A percentile compares a stretch with the other conserved stretches of the same genome.
Conservation (phyloP, 176 grass and related monocot species). For the Cocos nucifera region DNA sequence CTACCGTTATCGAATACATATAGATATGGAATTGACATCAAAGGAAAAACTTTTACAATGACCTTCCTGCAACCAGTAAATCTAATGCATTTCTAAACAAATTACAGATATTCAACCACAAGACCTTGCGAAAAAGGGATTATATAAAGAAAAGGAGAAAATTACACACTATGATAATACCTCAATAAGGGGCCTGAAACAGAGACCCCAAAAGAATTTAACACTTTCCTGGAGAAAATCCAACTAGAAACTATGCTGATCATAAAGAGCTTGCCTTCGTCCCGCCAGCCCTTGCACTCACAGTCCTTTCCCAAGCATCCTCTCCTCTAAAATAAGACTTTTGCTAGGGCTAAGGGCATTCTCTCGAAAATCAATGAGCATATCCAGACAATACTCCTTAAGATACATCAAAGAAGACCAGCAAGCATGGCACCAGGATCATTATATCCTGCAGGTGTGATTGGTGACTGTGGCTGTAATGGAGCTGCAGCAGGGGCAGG, state of each 20-base stretch:
- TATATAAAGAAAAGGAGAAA: not conserved
- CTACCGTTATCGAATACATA: constrained; percentile 44
- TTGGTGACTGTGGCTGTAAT: constrained; percentile 43
- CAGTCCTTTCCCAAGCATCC: constrained; percentile 16
- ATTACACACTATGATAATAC: constrained; percentile 46
- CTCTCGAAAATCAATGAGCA: constrained; percentile 26
- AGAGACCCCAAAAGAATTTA: constrained; percentile 58
- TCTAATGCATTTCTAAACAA: not conserved
- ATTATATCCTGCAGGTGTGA: constrained; percentile 40
- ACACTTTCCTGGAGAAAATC: constrained; percentile 22
- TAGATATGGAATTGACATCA: constrained; percentile 42
- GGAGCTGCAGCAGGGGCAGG: constrained; percentile 7
- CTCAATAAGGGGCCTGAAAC: constrained; percentile 25
- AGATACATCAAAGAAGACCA: constrained; percentile 56
- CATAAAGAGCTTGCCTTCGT: constrained; percentile 17
- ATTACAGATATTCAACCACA: too few species aligned
- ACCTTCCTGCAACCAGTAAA: not conserved
- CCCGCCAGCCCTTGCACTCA: constrained; percentile 44
- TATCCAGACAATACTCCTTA: constrained; percentile 22
- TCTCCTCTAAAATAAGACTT: constrained; percentile 29
- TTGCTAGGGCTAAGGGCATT: constrained; percentile 36
- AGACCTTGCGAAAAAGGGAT: constrained; percentile 2
- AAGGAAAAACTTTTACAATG: not conserved
- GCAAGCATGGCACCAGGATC: constrained; percentile 93
- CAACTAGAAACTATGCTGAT: constrained; percentile 26